Evolutionary conservation across 306 rosid species (phyloP).

Genomic region (Acacia confusa): DNA sequence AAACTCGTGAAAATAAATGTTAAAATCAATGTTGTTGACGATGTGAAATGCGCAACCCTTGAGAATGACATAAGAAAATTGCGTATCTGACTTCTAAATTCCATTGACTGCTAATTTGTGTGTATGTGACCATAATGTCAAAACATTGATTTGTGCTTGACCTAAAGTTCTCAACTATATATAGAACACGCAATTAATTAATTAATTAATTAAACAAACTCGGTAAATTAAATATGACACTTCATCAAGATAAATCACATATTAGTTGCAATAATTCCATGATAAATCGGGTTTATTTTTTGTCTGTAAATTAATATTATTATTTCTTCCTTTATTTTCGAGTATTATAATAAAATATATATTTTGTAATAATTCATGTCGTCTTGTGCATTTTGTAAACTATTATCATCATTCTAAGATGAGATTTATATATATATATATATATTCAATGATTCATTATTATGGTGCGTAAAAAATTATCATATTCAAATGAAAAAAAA

Average conservation of each 20-base stretch:
- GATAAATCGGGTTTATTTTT: neutral
- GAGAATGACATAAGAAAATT: neutral
- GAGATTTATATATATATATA: neutral
- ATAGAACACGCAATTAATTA: conserved; percentile 15
- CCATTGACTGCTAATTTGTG: neutral
- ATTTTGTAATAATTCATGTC: neutral
- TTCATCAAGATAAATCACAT: neutral
- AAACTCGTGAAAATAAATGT: neutral
- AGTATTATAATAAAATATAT: neutral
- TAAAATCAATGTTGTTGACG: conserved; percentile 4
- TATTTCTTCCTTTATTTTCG: neutral
- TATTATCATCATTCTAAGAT: neutral
- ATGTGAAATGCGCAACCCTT: neutral
- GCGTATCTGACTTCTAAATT: conserved; percentile 8
- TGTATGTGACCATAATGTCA: neutral
- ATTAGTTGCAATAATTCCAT: neutral
- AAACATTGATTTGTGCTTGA: neutral
- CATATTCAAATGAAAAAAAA: neutral
- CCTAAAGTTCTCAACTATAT: neutral
- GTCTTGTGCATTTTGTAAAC: neutral
- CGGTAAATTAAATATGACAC: neutral
- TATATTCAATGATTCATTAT: neutral
- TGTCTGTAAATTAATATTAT: neutral
- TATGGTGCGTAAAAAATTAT: neutral
- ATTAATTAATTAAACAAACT: neutral